phyloP scores from a whole-genome alignment of 2,329 filamentous ascomycete genomes.

The Colletotrichum cordylinicola region DNA sequence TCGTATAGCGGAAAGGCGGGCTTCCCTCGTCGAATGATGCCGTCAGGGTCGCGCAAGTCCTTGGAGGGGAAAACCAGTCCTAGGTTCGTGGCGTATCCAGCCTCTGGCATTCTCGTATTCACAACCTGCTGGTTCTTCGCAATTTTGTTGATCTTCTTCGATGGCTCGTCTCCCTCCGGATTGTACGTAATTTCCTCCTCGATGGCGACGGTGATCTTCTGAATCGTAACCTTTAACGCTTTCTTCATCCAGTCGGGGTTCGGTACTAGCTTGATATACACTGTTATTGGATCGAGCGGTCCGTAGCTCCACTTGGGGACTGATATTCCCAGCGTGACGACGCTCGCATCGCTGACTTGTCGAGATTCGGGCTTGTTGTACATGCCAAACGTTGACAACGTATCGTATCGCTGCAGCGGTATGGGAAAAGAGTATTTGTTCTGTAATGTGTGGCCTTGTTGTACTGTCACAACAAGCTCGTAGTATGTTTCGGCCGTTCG shows the following conservation, averaged over 20 bases:
- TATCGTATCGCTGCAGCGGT: constrained; percentile 92
- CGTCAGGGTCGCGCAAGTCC: constrained; percentile 85
- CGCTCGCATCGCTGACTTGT: constrained; percentile 84
- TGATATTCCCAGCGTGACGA: constrained; percentile 90
- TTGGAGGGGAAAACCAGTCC: constrained; percentile 90
- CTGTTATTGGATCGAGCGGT: constrained; percentile 90
- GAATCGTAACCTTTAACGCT: constrained; percentile 89
- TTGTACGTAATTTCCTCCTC: constrained; percentile 99
- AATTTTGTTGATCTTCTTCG: constrained; percentile 86
- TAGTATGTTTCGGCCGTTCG: constrained; percentile 97
- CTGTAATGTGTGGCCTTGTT: constrained; percentile 86
- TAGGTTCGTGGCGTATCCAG: constrained; percentile 91
- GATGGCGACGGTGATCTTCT: constrained; percentile 91
- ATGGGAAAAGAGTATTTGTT: constrained; percentile 92
- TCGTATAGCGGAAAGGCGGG: constrained; percentile 89
- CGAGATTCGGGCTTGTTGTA: constrained; percentile 95
- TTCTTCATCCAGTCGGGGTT: constrained; percentile 92
- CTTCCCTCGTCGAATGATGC: constrained; percentile 84
- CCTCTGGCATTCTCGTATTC: constrained; percentile 84
- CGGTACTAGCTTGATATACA: constrained; percentile 92
- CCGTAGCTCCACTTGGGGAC: constrained; percentile 97
- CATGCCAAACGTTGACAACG: constrained; percentile 98
- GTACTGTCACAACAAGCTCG: constrained; percentile 93
- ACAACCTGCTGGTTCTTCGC: constrained; percentile 84
- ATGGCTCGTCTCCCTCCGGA: constrained; percentile 93